Evolutionary conservation across 202 grass and related monocot genomes (phyloP), one percentile per base, ranked within the genome.

Genomic region (Sporobolus alterniflorus): DNA sequence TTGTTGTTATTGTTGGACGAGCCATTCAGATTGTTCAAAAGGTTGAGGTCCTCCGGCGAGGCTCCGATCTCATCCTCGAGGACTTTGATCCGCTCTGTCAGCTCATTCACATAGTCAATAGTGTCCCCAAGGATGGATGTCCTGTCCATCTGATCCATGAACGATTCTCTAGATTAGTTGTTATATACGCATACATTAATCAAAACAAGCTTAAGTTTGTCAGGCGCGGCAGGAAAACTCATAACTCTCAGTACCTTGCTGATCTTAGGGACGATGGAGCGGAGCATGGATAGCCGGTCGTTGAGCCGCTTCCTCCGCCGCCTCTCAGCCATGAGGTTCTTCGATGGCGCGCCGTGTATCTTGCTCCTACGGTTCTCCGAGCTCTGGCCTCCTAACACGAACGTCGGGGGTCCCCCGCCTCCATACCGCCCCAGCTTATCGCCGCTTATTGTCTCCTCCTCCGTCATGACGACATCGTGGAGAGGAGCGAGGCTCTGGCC

Each of bases 281-380:
- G 89, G 67, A 98, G 93, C 93, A 98, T 93, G 76, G 91, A 98
- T 64, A 98, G 96, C 30, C 96, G 87, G 67, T 98, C 96, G 39
- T 98, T 98, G 43, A 98, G 96, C 46, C 96, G 93, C 85, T 94
- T 94, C 80, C 96, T 62, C 34, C 96, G 65, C 52, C 93, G 81
- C 52, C 96, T 88, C 91, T 98, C 96, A 0, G 93, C 96, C 93
- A 98, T 98, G 63, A 98, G 85, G 71, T 98, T 98, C 91, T 96
- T 98, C 0, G 96, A 96, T 21, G 89, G 89, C 33, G 85, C 42
- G 7, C 87, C 83, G 40, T 92, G 81, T 20, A 86, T 72, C 69
- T 80, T 88, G 85, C 52, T 90, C 74, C 82, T 85, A 36, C 72
- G 57, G 64, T 74, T 74, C 64, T 20, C 80, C 41, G 74, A 77